Conservation (phyloP, 495 filamentous ascomycete genomes). For the Penicillium coffeae region DNA sequence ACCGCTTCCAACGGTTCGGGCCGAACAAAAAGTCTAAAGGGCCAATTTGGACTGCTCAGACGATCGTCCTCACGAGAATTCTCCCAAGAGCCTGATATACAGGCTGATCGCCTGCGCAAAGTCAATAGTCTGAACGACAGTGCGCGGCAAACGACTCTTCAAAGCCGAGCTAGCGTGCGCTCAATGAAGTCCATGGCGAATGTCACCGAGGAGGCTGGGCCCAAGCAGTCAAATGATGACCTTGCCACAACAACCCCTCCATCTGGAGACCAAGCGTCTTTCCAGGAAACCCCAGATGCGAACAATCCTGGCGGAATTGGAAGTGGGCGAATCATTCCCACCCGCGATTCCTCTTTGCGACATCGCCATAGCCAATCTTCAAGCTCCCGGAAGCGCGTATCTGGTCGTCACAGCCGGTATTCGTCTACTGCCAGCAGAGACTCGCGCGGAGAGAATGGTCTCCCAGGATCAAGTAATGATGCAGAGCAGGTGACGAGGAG, state of each 20-base stretch:
- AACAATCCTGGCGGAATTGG: constrained; percentile 42
- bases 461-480: constrained; percentile 31
- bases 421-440: constrained; percentile 39
- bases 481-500: constrained; percentile 45
- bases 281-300: constrained; percentile 26
- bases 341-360: constrained; percentile 64
- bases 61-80: constrained; percentile 39
- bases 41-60: constrained; percentile 29
- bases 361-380: constrained; percentile 44
- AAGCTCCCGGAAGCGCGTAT: constrained; percentile 33
- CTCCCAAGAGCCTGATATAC: constrained; percentile 29
- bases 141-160: constrained; percentile 32
- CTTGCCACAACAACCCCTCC: constrained; percentile 22
- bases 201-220: constrained; percentile 37
- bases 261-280: constrained; percentile 23
- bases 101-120: constrained; percentile 32
- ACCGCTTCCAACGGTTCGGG: constrained; percentile 41
- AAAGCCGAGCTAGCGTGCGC: constrained; percentile 39
- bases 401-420: constrained; percentile 38
- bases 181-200: constrained; percentile 46
- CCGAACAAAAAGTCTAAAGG: constrained; percentile 36
- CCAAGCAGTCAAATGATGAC: constrained; percentile 19
- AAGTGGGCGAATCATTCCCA: constrained; percentile 55
- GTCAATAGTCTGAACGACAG: constrained; percentile 38
- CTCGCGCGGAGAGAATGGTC: constrained; percentile 27